phyloP scores from a whole-genome alignment of 257 asterid genomes.

The Solanum sejunctum region DNA sequence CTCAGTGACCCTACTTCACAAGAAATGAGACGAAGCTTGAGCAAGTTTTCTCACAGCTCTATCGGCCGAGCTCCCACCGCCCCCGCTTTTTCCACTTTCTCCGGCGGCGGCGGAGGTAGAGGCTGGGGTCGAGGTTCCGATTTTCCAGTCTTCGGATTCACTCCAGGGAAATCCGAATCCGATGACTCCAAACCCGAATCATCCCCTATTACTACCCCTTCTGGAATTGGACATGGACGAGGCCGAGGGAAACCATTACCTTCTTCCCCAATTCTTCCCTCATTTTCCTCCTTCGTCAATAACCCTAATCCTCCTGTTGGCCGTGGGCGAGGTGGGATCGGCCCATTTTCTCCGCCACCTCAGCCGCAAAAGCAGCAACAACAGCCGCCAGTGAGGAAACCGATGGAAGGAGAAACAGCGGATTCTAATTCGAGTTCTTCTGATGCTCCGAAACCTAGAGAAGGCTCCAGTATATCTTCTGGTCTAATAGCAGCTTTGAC shows the following conservation, averaged over 20 bases:
- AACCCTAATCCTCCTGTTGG: constrained; percentile 15
- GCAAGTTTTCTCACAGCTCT: constrained; percentile 35
- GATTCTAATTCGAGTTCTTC: background rate
- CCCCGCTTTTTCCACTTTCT: constrained; percentile 25
- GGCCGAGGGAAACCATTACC: constrained; percentile 44
- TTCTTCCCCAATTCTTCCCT: constrained; percentile 27
- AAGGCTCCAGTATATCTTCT: constrained; percentile 9
- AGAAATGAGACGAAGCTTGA: constrained; percentile 54
- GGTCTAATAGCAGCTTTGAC: constrained; percentile 9
- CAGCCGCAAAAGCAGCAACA: constrained; percentile 4
- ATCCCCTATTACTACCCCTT: constrained; percentile 7
- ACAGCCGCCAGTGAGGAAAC: constrained; percentile 7
- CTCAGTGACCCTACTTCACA: background rate
- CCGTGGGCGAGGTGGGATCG: constrained; percentile 37
- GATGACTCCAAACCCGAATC: constrained; percentile 13
- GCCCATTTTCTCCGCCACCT: constrained; percentile 5
- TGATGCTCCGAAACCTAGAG: background rate
- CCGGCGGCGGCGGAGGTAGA: constrained; percentile 42
- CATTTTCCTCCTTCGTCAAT: constrained; percentile 26
- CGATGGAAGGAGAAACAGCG: constrained; percentile 14
- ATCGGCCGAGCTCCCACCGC: constrained; percentile 14
- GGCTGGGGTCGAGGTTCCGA: constrained; percentile 11
- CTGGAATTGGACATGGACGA: constrained; percentile 47
- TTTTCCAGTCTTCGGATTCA: constrained; percentile 15
- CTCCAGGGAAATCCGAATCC: constrained; percentile 10